Base-by-base conservation (phyloP, 2,329 filamentous ascomycete genomes). In the Fusarium hainanense region DNA sequence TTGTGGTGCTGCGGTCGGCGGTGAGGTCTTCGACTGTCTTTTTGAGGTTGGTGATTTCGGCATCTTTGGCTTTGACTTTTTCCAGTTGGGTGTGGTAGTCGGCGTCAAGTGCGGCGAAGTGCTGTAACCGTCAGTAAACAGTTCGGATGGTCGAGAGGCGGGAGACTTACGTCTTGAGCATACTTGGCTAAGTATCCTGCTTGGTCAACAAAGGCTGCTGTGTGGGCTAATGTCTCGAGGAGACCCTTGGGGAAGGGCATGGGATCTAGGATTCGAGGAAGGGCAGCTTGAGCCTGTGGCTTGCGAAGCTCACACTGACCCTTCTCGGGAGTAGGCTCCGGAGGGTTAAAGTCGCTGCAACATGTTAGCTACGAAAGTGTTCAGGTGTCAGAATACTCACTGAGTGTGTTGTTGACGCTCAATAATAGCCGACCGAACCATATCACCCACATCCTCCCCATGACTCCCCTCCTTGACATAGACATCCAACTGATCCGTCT, bases 161-260 rank as follows among this genome's bases (percentile, higher is more conserved):
- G 3, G 4, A 0, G 16, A 40, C 50, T 0, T 70, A 68, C 69
- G 6, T 65, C 63, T 1, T 63, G 40, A 4, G 69, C 69, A 34
- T 72, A 68, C 21, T 68, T 69, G 32, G 69, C 70, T 0, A 70
- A 49, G n/a, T 72, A 72, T 1, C 70, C 70, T 9, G 69, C 69
- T 30, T 72, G 66, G 9, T 72, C 70, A 1, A 64, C 51, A 52
- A 59, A 72, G 3, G 70, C 47, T 0, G 56, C 50, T 3, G 46
- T 51, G 16, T 72, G 60, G 2, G 28, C 27, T 13, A 72, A 18
- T 3, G 52, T 72, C 8, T 72, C 70, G 4, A 72, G 20, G 2
- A 72, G 60, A 11, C 40, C 48, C 13, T 18, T 27, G 21, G 69
- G 69, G 14, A 72, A 72, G 2, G 70, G 66, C 16, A 72, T 21